phyloP scores from a whole-genome alignment of 805 yeast genomes.

The Lipomyces japonicus region DNA sequence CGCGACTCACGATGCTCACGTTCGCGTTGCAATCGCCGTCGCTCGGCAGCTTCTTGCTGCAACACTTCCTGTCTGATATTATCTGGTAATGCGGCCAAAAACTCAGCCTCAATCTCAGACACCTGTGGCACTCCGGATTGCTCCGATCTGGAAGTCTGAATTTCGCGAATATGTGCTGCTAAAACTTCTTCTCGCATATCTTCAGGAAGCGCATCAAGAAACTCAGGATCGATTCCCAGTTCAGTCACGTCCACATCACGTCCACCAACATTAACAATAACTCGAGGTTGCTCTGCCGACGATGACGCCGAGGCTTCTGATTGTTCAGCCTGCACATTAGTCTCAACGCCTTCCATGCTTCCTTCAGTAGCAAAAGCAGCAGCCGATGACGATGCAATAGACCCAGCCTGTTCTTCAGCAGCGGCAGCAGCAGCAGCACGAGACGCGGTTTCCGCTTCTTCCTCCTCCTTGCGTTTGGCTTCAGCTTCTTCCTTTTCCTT shows the following conservation, averaged over 20 bases:
- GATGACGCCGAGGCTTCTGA: conserved; percentile 26
- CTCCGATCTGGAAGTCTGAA: conserved; percentile 45
- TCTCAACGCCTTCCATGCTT: conserved; percentile 14
- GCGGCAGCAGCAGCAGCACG: conserved; percentile 24
- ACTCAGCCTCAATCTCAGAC: conserved; percentile 71
- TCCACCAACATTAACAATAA: conserved; percentile 70
- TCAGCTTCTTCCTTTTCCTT: conserved; percentile 34
- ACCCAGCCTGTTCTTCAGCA: conserved; percentile 9
- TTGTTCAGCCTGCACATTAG: conserved; percentile 25
- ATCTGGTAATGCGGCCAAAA: conserved; percentile 75
- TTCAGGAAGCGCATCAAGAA: conserved; percentile 83
- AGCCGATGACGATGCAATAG: not conserved
- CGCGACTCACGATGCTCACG: conserved; percentile 22
- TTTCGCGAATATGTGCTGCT: conserved; percentile 74
- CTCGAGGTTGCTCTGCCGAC: conserved; percentile 44
- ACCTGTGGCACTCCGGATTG: conserved; percentile 44
- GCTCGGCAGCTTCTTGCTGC: conserved; percentile 32
- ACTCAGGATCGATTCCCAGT: conserved; percentile 88
- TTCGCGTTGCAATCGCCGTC: conserved; percentile 28
- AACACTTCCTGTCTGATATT: conserved; percentile 46
- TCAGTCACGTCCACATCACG: conserved; percentile 80
- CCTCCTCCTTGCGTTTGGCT: conserved; percentile 32
- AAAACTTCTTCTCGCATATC: conserved; percentile 91
- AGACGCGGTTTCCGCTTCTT: conserved; percentile 27
- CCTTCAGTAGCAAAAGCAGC: conserved; percentile 7